phyloP scores from a whole-genome alignment of 228 moss, liverwort and hornwort genomes.

The Sphagnum magellanicum region DNA sequence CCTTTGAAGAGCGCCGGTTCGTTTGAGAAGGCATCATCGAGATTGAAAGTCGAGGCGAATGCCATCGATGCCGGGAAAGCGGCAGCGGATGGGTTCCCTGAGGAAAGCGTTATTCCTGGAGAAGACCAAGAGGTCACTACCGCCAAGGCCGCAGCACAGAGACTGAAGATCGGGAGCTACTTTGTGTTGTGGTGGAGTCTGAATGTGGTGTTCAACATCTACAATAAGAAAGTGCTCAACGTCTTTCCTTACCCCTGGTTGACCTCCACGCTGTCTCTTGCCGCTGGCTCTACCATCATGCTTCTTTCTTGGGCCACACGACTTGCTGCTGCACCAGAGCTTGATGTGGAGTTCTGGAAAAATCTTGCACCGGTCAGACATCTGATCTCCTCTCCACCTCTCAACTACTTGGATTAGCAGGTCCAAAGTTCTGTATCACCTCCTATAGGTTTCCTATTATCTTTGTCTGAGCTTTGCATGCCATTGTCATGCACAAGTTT shows the following conservation, averaged over 20 bases:
- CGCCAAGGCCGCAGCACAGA: conserved; percentile 20
- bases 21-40: conserved; percentile 8
- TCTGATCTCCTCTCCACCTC: too few species aligned
- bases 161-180: conserved; percentile 70
- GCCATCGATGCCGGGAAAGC: conserved; percentile 43
- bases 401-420: too few species aligned
- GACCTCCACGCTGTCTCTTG: conserved; percentile 78
- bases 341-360: conserved; percentile 86
- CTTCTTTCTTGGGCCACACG: conserved; percentile 65
- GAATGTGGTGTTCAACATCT: conserved; percentile 94
- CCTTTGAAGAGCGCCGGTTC: conserved; percentile 2
- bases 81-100: conserved; percentile 9
- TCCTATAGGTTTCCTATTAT: too few species aligned
- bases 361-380: conserved; percentile 65
- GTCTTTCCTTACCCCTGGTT: conserved; percentile 82
- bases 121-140: conserved; percentile 10
- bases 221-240: conserved; percentile 95
- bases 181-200: conserved; percentile 82
- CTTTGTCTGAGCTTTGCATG: too few species aligned
- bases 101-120: conserved; percentile 14
- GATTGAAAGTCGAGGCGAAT: conserved; percentile 35
- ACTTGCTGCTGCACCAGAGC: conserved; percentile 70
- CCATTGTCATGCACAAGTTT: too few species aligned
- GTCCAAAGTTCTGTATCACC: too few species aligned
- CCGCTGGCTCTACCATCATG: conserved; percentile 77